phyloP scores from a whole-genome alignment of 495 filamentous ascomycete species.

The Neurospora discreta region DNA sequence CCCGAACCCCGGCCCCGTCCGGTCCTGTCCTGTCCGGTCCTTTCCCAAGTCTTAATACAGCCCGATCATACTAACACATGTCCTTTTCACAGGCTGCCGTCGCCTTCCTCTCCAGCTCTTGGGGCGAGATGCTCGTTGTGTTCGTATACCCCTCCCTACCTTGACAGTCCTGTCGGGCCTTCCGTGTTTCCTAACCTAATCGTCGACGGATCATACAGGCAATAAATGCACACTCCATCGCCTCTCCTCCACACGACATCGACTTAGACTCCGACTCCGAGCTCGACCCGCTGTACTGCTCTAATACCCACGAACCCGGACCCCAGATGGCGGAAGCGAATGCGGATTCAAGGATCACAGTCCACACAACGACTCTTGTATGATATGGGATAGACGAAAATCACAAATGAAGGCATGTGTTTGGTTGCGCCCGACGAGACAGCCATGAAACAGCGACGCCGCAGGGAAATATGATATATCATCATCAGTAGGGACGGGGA shows the following conservation, averaged over 20 bases:
- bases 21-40: no score
- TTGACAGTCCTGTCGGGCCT: background rate
- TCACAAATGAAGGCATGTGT: background rate
- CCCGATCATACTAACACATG: slow-evolving; percentile 3
- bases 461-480: background rate
- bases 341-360: background rate
- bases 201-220: background rate
- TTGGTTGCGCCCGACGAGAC: background rate
- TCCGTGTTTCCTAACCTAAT: background rate
- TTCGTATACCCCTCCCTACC: background rate
- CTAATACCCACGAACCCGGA: background rate
- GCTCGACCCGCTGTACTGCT: background rate
- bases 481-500: background rate
- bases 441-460: background rate
- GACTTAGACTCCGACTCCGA: background rate
- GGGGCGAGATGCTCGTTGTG: slow-evolving; percentile 42
- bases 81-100: slow-evolving; percentile 47
- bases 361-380: background rate
- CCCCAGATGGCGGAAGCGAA: background rate
- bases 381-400: background rate
- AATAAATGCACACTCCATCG: background rate
- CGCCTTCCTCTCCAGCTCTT: slow-evolving; percentile 62
- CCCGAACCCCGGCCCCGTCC: background rate
- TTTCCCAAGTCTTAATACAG: background rate
- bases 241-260: background rate